A percentile compares a stretch with the other conserved stretches of the same genome.
Evolutionary conservation across 2,329 filamentous ascomycete species (phyloP).

Genomic region (Ophiosphaerella narmari): DNA sequence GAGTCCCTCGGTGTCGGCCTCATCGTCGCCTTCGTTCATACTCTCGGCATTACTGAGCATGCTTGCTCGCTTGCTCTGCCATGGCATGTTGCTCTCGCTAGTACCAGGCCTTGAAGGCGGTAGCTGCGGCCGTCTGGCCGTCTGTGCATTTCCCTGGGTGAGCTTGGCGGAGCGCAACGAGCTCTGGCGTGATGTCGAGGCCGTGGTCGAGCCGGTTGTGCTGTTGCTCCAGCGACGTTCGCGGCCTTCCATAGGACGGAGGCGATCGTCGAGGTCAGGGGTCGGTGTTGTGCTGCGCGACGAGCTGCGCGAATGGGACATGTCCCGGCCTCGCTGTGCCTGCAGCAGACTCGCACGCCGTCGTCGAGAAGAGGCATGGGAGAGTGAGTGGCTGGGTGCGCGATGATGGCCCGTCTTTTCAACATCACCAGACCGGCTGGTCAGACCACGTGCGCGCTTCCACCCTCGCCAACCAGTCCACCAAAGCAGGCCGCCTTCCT

Average conservation of each 20-base stretch:
- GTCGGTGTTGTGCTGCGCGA: slow-evolving; percentile 40
- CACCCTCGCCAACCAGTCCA: slow-evolving; percentile 76
- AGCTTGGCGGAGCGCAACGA: slow-evolving; percentile 28
- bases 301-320: slow-evolving; percentile 38
- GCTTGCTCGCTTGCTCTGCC: slow-evolving; percentile 40
- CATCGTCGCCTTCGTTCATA: slow-evolving; percentile 18
- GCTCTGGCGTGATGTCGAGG: slow-evolving; percentile 13
- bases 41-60: slow-evolving; percentile 38
- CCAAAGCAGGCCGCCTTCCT: slow-evolving; percentile 78
- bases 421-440: slow-evolving; percentile 28
- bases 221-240: slow-evolving; percentile 43
- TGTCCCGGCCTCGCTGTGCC: slow-evolving; percentile 25
- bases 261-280: slow-evolving; percentile 37
- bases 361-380: slow-evolving; percentile 26
- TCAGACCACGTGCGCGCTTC: slow-evolving; percentile 42
- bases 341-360: slow-evolving; percentile 34
- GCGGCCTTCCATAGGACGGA: slow-evolving; percentile 20
- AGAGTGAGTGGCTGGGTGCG: slow-evolving; percentile 13
- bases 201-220: slow-evolving; percentile 34
- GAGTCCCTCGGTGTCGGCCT: slow-evolving; percentile 2
- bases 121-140: slow-evolving; percentile 28
- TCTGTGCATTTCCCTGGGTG: slow-evolving; percentile 30
- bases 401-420: slow-evolving; percentile 34
- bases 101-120: slow-evolving; percentile 29
- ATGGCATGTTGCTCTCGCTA: slow-evolving; percentile 24